These are phyloP conservation scores for Sporormia fimetaria DNA, from an alignment of 495 filamentous ascomycete genomes.

Conservation along the genomic window DNA sequence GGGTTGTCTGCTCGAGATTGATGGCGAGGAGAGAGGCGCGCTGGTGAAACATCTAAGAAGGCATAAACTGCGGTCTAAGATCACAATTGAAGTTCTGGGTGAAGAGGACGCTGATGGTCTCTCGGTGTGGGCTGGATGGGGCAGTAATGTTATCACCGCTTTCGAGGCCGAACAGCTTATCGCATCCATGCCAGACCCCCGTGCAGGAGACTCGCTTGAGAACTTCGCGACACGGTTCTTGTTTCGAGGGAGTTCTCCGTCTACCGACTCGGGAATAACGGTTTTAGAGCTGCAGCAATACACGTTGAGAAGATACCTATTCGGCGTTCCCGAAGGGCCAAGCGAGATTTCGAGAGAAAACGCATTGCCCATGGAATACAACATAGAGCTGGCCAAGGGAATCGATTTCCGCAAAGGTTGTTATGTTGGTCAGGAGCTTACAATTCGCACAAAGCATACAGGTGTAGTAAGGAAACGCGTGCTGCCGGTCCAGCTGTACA, in stretches of 20 bases:
- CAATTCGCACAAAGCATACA: conserved; percentile 84
- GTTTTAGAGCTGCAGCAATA: conserved; percentile 40
- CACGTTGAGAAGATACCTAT: conserved; percentile 54
- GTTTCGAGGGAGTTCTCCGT: background rate
- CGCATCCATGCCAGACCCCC: conserved; percentile 22
- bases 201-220: conserved; percentile 61
- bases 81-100: conserved; percentile 52
- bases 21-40: conserved; percentile 47
- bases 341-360: conserved; percentile 56
- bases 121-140: conserved; percentile 58
- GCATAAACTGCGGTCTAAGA: conserved; percentile 73
- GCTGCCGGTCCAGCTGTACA: conserved; percentile 72
- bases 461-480: conserved; percentile 87
- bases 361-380: conserved; percentile 69
- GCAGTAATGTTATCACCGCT: conserved; percentile 23
- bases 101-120: conserved; percentile 42
- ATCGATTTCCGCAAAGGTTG: conserved; percentile 94
- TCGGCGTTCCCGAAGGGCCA: conserved; percentile 77
- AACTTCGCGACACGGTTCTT: conserved; percentile 48
- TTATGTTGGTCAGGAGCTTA: conserved; percentile 93
- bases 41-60: conserved; percentile 63
- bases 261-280: conserved; percentile 4
- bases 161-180: conserved; percentile 12
- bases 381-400: conserved; percentile 69
- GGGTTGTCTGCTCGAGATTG: conserved; percentile 71